Evolutionary conservation across 441 rosid genomes (phyloP), one percentile per base, ranked within the genome.

Genomic region (Adansonia gregorii): DNA sequence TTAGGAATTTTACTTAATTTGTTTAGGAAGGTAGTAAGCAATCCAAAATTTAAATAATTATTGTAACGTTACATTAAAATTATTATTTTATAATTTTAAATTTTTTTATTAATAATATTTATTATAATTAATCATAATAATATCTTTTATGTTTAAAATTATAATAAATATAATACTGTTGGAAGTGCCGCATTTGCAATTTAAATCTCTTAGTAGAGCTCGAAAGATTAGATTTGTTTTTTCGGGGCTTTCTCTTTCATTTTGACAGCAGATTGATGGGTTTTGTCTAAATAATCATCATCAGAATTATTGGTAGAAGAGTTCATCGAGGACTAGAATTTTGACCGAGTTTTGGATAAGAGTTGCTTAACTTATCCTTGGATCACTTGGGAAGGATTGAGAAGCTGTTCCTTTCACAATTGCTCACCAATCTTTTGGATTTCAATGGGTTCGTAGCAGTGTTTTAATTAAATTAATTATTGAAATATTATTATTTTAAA

Each of bases 271-370:
- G 67, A 31, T 63, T 63, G 45, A 31, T 63, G 45, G 45, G 19
- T 35, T 22, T 68, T 22, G 55, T 3, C 10, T 51, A 22, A 22
- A 1, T 12, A 48, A 48, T 22, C 11, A 68, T 68, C 8, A 14
- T 31, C 73, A 24, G 20, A 7, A 69, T 12, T 48, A 22, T 22
- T 48, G 6, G 17, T 20, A 2, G 35, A 45, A 24, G 59, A 69
- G 45, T 49, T 69, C 19, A 0, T 69, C 4, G 51, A 69, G 73
- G 59, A 69, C 59, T 69, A 12, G 45, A 69, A 69, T 69, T 63
- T 69, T 69, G 73, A 69, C 73, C 1, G 43, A 24, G 59, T 49
- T 69, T 11, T 0, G 41, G 59, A 69, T 69, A 69, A 69, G 73
- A 58, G 11, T 24, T 69, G 7, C 20, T 19, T 45, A 35, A 6